Percentiles rank a stretch among this genome's conserved stretches.
Evolutionary conservation across 768 basidiomycete genomes (phyloP).

Genomic region (Pulveroboletus sp.): DNA sequence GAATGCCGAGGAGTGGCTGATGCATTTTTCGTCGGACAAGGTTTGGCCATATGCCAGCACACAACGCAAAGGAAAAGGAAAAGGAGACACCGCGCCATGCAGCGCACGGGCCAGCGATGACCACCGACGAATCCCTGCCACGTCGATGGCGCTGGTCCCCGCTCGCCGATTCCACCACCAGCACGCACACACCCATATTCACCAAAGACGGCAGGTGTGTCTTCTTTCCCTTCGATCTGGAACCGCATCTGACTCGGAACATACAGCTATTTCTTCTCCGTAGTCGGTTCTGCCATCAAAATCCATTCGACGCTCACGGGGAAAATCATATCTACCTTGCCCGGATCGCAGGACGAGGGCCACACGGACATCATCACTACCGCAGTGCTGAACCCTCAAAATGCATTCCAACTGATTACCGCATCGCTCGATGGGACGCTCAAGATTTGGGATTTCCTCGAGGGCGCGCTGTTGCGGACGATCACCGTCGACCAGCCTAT

Average conservation of each 20-base stretch:
- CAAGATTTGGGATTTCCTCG: conserved; percentile 91
- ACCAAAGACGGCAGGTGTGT: conserved; percentile 83
- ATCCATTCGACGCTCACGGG: conserved; percentile 80
- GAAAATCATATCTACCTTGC: conserved; percentile 79
- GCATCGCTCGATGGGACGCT: conserved; percentile 80
- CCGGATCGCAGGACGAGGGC: conserved; percentile 42
- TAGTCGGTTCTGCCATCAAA: conserved; percentile 76
- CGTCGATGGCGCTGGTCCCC: conserved; percentile 57
- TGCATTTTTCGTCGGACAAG: conserved; percentile 18
- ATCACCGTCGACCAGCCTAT: conserved; percentile 69
- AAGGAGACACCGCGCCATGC: too few relatives aligned
- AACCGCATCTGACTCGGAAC: conserved; percentile 8
- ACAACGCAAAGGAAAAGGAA: conserved; percentile 49
- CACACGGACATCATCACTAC: conserved; percentile 61
- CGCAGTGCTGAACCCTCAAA: conserved; percentile 75
- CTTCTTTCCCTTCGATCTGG: conserved; percentile 9
- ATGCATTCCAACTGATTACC: conserved; percentile 86
- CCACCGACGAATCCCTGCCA: conserved; percentile 1
- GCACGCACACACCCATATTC: conserved; percentile 68
- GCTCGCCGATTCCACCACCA: conserved; percentile 64
- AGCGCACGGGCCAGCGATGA: conserved; percentile 17
- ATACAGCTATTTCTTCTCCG: conserved; percentile 82
- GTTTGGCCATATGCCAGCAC: conserved; percentile 32
- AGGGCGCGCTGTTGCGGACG: conserved; percentile 72
- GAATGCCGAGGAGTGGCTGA: conserved; percentile 23